Percentiles rank a stretch among this genome's conserved stretches.
Evolutionary conservation across 169 alveolate genomes (phyloP).

Genomic region (Plasmodium reichenowi): DNA sequence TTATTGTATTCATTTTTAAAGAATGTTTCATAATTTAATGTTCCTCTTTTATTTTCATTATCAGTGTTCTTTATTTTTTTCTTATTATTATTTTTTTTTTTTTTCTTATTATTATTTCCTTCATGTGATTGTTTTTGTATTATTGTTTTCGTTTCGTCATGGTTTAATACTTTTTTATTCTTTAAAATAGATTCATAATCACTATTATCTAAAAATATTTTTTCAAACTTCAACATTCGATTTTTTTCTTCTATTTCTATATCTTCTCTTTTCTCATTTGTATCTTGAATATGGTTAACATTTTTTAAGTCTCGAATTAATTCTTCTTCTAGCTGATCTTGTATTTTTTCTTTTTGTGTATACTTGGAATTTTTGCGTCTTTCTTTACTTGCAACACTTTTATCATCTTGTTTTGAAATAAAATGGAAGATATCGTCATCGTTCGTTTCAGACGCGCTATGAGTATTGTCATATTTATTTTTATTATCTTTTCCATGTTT

Average conservation of each 20-base stretch:
- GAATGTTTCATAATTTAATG: background rate
- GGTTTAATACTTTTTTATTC: background rate
- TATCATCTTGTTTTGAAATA: background rate
- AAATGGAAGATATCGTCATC: background rate
- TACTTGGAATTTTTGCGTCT: background rate
- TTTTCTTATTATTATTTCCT: background rate
- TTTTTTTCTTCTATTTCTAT: background rate
- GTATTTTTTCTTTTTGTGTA: background rate
- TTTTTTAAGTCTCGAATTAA: background rate
- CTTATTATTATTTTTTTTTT: background rate
- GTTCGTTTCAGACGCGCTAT: background rate
- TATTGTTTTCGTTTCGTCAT: background rate
- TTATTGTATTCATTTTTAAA: constrained; percentile 36
- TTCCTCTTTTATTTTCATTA: too few relatives aligned
- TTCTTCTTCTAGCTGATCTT: background rate
- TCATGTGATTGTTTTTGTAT: background rate
- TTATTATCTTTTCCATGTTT: background rate
- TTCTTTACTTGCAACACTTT: background rate
- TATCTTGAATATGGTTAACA: background rate
- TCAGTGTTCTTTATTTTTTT: too few relatives aligned
- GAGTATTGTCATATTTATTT: too few relatives aligned
- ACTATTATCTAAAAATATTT: constrained; percentile 3
- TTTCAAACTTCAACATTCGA: background rate
- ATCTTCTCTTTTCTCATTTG: background rate
- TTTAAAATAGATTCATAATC: constrained; percentile 15